Conservation (phyloP, 2,329 filamentous ascomycete species). For the Helminthosporium solani region DNA sequence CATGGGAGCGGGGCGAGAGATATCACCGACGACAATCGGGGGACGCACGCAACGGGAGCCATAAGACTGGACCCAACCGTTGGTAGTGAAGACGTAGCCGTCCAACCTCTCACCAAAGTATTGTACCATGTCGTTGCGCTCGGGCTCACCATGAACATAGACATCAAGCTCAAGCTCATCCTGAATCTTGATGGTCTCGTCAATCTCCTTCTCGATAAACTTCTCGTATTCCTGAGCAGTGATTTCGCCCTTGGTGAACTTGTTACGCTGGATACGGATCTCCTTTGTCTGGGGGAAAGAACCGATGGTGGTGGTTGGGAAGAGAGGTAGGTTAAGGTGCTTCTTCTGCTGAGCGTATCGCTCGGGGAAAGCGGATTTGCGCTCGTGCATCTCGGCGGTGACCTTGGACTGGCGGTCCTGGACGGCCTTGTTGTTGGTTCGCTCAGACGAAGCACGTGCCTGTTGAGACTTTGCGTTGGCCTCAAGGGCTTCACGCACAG, state of each 20-base stretch:
- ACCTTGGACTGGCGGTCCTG: conserved; percentile 95
- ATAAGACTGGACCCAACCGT: conserved; percentile 98
- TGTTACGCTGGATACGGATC: conserved; percentile 94
- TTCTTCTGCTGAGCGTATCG: conserved; percentile 88
- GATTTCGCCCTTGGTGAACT: conserved; percentile 99
- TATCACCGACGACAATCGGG: conserved; percentile 97
- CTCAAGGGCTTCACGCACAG: conserved; percentile 86
- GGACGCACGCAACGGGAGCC: conserved; percentile 97
- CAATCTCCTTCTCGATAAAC: conserved; percentile 99
- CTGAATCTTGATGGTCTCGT: conserved; percentile 92
- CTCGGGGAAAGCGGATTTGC: conserved; percentile 81
- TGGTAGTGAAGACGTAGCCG: conserved; percentile 97
- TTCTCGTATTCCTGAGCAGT: conserved; percentile 89
- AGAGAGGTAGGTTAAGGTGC: conserved; percentile 89
- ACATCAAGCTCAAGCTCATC: conserved; percentile 97
- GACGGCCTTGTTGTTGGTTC: conserved; percentile 95
- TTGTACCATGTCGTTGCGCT: conserved; percentile 99
- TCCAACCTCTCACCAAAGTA: conserved; percentile 98
- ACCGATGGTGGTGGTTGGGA: conserved; percentile 98
- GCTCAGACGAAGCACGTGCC: conserved; percentile 84
- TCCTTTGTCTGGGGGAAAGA: conserved; percentile 99
- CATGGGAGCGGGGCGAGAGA: conserved; percentile 95
- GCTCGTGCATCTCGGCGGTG: conserved; percentile 81
- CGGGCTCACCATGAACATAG: conserved; percentile 96
- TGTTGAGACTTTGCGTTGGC: conserved; percentile 95